Evolutionary conservation across 208 protist genomes (phyloP), one percentile per base, ranked within the genome.

Genomic region (Acanthamoeba triangularis): DNA sequence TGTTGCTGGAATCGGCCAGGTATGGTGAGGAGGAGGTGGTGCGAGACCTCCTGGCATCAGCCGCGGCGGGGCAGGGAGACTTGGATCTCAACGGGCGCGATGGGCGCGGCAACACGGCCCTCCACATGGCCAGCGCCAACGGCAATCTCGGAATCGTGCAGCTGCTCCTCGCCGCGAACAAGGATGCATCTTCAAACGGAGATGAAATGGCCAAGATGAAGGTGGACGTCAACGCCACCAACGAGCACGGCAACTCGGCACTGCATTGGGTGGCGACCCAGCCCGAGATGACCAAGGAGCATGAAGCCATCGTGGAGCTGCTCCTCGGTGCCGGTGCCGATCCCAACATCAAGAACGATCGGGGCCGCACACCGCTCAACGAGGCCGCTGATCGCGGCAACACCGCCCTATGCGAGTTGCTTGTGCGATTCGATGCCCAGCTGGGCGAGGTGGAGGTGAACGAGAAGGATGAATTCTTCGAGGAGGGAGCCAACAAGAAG

Each of bases 101-200:
- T n/a, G 49, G 33, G 41, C 82, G 82, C 30, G 82, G 82, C 20
- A 90, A 90, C 18, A 90, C 82, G 2, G 82, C 82, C 25, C 82
- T 90, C n/a, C 47, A 67, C 52, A 90, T 90, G 82, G 82, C 82
- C 47, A 65, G 49, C 52, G 82, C 82, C 82, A 90, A 90, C 82
- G 82, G 82, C n/a, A 28, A 90, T 90, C 82, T 67, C 25, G 82
- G 37, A 18, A 90, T 90, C 37, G 82, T 90, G 41, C 82, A 47
- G 33, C 7, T 35, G 28, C 82, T 90, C 0, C 82, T 90, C 47
- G 14, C 6, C 76, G 37, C 37, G 30, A 11, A 20, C 63, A 72
- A 72, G 37, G 74, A 82, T 30, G 74, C 18, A 20, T 7, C 37
- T 10, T 41, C 74, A 52, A 52, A 52, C 33, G 33, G 30, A 76